Percentiles rank a stretch among this genome's conserved stretches.
Conservation (phyloP, 1,139 yeast species). For the Saccharomyces hybrid region DNA sequence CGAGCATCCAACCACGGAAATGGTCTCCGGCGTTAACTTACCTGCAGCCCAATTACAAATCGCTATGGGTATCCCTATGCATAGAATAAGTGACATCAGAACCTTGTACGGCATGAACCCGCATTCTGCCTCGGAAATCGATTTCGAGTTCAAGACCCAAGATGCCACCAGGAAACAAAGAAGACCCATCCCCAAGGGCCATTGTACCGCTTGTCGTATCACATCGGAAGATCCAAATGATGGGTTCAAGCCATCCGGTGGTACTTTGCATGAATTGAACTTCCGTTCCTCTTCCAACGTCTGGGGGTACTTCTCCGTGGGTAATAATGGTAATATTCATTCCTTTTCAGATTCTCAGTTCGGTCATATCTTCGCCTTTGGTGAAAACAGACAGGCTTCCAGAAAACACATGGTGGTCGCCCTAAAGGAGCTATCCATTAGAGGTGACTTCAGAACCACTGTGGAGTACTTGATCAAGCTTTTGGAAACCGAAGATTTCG, state of each 20-base stretch:
- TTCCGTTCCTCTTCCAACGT: slow-evolving; percentile 95
- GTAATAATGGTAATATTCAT: slow-evolving; percentile 93
- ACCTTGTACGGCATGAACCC: slow-evolving; percentile 93
- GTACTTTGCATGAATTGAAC: slow-evolving; percentile 89
- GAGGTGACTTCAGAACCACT: slow-evolving; percentile 97
- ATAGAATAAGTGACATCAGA: slow-evolving; percentile 87
- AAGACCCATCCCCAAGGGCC: slow-evolving; percentile 87
- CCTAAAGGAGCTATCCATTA: slow-evolving; percentile 84
- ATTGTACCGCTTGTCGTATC: slow-evolving; percentile 97
- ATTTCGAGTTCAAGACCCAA: slow-evolving; percentile 76
- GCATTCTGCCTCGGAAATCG: slow-evolving; percentile 81
- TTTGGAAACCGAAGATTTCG: slow-evolving; percentile 93
- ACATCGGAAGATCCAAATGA: slow-evolving; percentile 98
- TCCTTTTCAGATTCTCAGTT: slow-evolving; percentile 96
- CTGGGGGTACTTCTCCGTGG: slow-evolving; percentile 98
- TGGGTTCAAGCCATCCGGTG: slow-evolving; percentile 97
- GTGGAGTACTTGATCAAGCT: slow-evolving; percentile 92
- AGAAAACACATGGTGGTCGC: slow-evolving; percentile 99
- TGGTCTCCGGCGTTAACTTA: slow-evolving; percentile 96
- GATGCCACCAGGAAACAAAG: slow-evolving; percentile 72
- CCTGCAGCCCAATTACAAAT: slow-evolving; percentile 98
- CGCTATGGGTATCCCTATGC: slow-evolving; percentile 98
- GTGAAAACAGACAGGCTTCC: slow-evolving; percentile 95
- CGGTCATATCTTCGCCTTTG: slow-evolving; percentile 97
- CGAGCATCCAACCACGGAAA: slow-evolving; percentile 98